Conservation (phyloP, 768 basidiomycete species). For the Panaeolus papilionaceus region DNA sequence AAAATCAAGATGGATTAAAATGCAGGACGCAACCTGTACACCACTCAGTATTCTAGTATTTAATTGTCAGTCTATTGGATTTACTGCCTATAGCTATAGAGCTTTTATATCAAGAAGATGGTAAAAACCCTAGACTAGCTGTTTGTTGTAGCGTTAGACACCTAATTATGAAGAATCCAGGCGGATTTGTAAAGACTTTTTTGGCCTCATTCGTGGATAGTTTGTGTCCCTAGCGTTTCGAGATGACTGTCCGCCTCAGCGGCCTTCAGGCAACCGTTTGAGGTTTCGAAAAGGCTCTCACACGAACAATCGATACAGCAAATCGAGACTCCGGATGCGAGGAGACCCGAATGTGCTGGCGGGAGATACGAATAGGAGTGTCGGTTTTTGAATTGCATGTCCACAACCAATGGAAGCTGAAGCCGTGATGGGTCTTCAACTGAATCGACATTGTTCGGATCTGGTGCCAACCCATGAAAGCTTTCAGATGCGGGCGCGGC, state of each 20-base stretch:
- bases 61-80: conserved; percentile 7
- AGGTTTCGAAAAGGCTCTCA: background rate
- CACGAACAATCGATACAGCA: background rate
- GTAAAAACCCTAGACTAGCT: background rate
- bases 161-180: conserved; percentile 2
- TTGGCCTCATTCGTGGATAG: background rate
- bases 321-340: background rate
- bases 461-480: background rate
- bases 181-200: background rate
- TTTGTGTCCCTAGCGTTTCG: background rate
- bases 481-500: background rate
- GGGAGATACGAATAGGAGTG: background rate
- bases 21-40: background rate
- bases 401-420: background rate
- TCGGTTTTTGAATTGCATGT: conserved; percentile 1
- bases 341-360: background rate
- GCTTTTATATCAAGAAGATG: conserved; percentile 12
- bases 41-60: background rate
- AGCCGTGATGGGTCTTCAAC: background rate
- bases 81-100: conserved; percentile 7
- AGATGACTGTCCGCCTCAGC: background rate
- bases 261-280: background rate
- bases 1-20: conserved; percentile 55
- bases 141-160: conserved; percentile 13
- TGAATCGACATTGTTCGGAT: conserved; percentile 6